A percentile compares a stretch with the other conserved stretches of the same genome.
These are phyloP conservation scores for Chlamydomonas reinhardtii DNA, from an alignment of 163 green algal genomes.

Conservation along the genomic window DNA sequence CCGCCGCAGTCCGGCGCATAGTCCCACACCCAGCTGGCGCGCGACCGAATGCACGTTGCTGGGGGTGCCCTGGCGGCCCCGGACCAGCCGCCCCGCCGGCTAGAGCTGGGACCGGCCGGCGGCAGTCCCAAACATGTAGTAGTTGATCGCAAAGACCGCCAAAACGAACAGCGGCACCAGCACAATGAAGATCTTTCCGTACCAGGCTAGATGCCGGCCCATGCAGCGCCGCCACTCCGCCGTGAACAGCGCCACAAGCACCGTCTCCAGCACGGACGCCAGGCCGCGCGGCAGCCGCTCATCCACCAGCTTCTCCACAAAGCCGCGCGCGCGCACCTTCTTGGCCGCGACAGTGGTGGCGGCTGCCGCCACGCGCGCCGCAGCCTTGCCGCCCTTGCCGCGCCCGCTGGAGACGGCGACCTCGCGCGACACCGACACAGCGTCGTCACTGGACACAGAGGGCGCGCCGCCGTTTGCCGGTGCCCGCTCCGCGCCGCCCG, in stretches of 20 bases:
- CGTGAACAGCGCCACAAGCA: neutral
- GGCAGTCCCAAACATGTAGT: too few species aligned
- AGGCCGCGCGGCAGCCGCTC: neutral
- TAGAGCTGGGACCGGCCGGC: too few species aligned
- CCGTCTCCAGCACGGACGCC: neutral
- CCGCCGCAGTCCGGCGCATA: too few species aligned
- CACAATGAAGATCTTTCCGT: neutral
- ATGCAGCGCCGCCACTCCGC: conserved; percentile 6
- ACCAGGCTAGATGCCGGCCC: neutral
- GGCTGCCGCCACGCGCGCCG: neutral
- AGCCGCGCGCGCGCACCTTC: neutral
- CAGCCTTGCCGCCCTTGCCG: neutral
- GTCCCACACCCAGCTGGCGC: too few species aligned
- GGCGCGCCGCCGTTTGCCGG: neutral
- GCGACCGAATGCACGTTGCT: too few species aligned
- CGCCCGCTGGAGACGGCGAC: neutral
- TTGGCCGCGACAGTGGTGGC: neutral
- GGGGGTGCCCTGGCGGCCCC: too few species aligned
- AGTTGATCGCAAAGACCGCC: too few species aligned
- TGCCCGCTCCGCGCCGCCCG: neutral
- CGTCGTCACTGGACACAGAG: neutral
- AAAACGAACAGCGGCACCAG: neutral
- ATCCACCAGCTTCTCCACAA: neutral
- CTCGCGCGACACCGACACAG: neutral
- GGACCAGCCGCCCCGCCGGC: too few species aligned